These are phyloP conservation scores for Xylaria grammica DNA, from an alignment of 495 filamentous ascomycete genomes.

Conservation along the genomic window DNA sequence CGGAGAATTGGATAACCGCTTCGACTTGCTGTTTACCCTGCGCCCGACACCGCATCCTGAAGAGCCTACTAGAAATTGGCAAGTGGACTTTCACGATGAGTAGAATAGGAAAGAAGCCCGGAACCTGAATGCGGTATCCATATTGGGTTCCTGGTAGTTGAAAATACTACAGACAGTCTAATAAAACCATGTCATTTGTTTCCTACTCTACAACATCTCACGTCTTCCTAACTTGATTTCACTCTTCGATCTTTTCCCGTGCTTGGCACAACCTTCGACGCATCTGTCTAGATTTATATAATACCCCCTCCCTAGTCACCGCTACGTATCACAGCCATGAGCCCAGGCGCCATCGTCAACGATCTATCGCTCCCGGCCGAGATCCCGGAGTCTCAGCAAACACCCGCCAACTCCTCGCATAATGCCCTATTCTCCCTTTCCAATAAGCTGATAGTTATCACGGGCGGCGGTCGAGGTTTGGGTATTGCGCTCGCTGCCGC, in stretches of 20 bases:
- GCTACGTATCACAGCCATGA: neutral
- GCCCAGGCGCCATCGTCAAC: neutral
- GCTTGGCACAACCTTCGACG: neutral
- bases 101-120: neutral
- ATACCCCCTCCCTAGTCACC: neutral
- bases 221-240: neutral
- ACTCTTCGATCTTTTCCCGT: neutral
- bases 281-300: neutral
- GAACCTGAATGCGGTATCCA: neutral
- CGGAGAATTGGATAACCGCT: neutral
- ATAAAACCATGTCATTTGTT: neutral
- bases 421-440: conserved; percentile 7
- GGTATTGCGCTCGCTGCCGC: conserved; percentile 14
- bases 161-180: neutral
- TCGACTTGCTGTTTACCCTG: neutral
- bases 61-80: too few species aligned
- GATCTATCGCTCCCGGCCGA: conserved; percentile 2
- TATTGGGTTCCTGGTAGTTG: neutral
- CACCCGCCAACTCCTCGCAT: neutral
- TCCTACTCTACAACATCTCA: neutral
- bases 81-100: neutral
- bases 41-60: neutral
- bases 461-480: conserved; percentile 14
- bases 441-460: neutral
- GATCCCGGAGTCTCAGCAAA: conserved; percentile 1